These are phyloP conservation scores for Pseudocercospora ulei DNA, from an alignment of 2,329 filamentous ascomycete genomes.

Conservation along the genomic window DNA sequence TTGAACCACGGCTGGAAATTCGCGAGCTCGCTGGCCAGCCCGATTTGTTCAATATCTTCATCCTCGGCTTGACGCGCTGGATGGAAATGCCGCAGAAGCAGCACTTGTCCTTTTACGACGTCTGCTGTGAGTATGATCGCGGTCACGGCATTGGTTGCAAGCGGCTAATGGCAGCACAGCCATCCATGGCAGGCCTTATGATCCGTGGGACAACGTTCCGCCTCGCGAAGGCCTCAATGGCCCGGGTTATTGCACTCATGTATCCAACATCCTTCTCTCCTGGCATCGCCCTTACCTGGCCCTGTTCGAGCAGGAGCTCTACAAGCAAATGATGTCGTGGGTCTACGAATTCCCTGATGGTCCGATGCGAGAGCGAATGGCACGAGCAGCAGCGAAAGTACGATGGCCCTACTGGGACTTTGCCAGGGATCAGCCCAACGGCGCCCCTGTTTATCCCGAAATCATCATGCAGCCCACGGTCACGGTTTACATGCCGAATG, in stretches of 20 bases:
- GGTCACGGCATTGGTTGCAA: not conserved
- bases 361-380: constrained; percentile 35
- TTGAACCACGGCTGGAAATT: constrained; percentile 53
- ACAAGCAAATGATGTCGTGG: constrained; percentile 36
- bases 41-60: constrained; percentile 65
- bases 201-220: constrained; percentile 47
- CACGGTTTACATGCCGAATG: constrained; percentile 31
- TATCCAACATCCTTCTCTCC: constrained; percentile 62
- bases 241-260: constrained; percentile 68
- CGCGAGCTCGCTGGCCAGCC: constrained; percentile 53
- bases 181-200: constrained; percentile 67
- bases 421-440: constrained; percentile 35
- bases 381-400: constrained; percentile 36
- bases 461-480: constrained; percentile 37
- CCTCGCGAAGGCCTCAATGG: constrained; percentile 45
- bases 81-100: constrained; percentile 56
- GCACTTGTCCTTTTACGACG: constrained; percentile 64
- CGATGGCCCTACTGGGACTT: constrained; percentile 45
- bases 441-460: constrained; percentile 34
- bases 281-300: constrained; percentile 78
- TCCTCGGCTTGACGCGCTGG: constrained; percentile 64
- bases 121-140: constrained; percentile 52
- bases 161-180: constrained; percentile 41
- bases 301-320: constrained; percentile 41
- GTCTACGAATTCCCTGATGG: constrained; percentile 38